Percentiles rank a stretch among this genome's conserved stretches.
phyloP scores from a whole-genome alignment of 164 flowering plant genomes.

The Vitis vinifera region ASM3070453v1 NC_081808.1:22473501-22474000 shows the following conservation, averaged over 20 bases:
- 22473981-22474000: conserved; percentile 81
- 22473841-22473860: too few species aligned
- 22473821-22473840: too few species aligned
- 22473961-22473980: conserved; percentile 6
- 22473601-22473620: conserved; percentile 29
- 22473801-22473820: too few species aligned
- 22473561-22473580: conserved; percentile 25
- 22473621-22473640: conserved; percentile 81
- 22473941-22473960: too few species aligned
- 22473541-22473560: conserved; percentile 4
- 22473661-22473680: conserved; percentile 72
- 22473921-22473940: too few species aligned
- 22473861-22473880: too few species aligned
- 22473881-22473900: too few species aligned
- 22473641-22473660: conserved; percentile 89
- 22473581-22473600: conserved; percentile 32
- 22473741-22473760: conserved; percentile 31
- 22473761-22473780: too few species aligned
- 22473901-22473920: too few species aligned
- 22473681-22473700: conserved; percentile 72
- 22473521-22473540: not conserved
- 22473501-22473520: too few species aligned
- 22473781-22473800: too few species aligned
- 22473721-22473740: conserved; percentile 78
- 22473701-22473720: conserved; percentile 81